Conservation (phyloP, 208 protist species). For the Leishmania mexicana region DNA sequence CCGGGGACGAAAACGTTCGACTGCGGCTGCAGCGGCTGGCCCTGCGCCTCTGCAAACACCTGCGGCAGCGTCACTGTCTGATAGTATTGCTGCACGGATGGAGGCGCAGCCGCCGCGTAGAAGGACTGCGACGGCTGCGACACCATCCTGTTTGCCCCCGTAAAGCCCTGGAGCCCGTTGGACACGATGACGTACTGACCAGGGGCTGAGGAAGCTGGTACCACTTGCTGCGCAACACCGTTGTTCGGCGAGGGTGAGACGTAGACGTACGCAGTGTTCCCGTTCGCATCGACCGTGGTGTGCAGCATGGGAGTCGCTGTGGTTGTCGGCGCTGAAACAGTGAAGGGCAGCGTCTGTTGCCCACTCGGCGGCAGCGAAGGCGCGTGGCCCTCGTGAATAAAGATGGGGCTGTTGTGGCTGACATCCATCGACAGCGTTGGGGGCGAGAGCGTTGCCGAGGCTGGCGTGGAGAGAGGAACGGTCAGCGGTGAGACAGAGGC, state of each 20-base stretch:
- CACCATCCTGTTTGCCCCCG: background rate
- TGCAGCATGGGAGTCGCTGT: constrained; percentile 18
- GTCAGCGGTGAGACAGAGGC: constrained; percentile 11
- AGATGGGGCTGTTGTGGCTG: background rate
- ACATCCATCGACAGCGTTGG: constrained; percentile 18
- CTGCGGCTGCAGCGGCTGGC: constrained; percentile 8
- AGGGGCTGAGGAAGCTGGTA: background rate
- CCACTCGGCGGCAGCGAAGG: constrained; percentile 11
- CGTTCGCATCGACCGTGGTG: constrained; percentile 17
- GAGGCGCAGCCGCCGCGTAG: constrained; percentile 10
- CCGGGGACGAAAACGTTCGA: constrained; percentile 15
- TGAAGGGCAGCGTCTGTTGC: constrained; percentile 8
- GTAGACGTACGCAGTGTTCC: constrained; percentile 24
- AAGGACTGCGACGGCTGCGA: constrained; percentile 6
- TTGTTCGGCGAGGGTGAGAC: constrained; percentile 3
- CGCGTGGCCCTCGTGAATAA: constrained; percentile 4
- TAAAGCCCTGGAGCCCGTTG: background rate
- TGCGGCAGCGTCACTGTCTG: constrained; percentile 14
- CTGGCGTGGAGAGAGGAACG: constrained; percentile 13
- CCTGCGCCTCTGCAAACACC: constrained; percentile 23
- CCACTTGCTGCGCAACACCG: background rate
- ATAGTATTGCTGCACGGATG: constrained; percentile 1
- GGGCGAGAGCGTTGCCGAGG: constrained; percentile 22
- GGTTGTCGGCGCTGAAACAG: background rate
- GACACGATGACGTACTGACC: constrained; percentile 14